phyloP scores from a whole-genome alignment of 768 basidiomycete species.

The Boletus tylopilopsis region DNA sequence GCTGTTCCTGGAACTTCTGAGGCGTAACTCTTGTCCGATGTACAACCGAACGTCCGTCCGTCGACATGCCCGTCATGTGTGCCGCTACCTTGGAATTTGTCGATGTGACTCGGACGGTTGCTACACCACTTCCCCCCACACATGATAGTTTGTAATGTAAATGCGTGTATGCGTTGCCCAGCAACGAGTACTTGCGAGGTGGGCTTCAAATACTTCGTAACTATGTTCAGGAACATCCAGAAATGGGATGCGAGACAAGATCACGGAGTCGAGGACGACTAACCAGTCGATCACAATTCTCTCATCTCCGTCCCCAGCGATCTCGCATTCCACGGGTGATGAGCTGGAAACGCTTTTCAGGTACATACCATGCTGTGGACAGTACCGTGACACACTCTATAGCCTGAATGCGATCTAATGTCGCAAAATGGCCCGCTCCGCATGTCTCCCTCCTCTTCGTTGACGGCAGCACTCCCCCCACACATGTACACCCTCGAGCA shows the following conservation, averaged over 20 bases:
- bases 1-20: too few relatives aligned
- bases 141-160: neutral
- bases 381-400: too few relatives aligned
- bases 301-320: neutral
- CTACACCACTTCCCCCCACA: neutral
- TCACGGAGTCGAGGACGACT: neutral
- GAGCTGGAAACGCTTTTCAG: slow-evolving; percentile 9
- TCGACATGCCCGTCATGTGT: too few relatives aligned
- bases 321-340: neutral
- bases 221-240: too few relatives aligned
- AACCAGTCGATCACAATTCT: neutral
- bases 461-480: slow-evolving; percentile 6
- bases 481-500: neutral
- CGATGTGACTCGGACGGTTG: neutral
- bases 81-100: neutral
- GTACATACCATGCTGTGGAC: neutral
- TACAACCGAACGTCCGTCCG: too few relatives aligned
- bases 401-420: too few relatives aligned
- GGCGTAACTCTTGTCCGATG: too few relatives aligned
- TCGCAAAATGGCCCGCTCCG: neutral
- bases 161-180: neutral
- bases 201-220: too few relatives aligned
- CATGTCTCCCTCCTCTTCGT: neutral
- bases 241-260: neutral
- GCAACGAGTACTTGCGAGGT: neutral